A percentile compares a stretch with the other conserved stretches of the same genome.
These are phyloP conservation scores for Cylindricascospora bacillispora DNA, from an alignment of 1,139 yeast species.

Conservation along the genomic window DNA sequence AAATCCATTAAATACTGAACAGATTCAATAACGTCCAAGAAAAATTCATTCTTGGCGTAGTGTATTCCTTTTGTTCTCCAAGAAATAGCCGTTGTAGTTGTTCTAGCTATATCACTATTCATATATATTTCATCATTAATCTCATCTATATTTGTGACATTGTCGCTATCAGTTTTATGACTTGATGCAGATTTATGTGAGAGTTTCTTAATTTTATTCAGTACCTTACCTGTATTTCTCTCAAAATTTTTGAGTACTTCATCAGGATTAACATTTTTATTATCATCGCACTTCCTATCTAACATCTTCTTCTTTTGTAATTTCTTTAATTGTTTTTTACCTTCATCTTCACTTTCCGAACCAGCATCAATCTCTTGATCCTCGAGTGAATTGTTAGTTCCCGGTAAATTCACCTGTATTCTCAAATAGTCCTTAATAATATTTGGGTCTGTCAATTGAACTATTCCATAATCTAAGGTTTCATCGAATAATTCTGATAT, in stretches of 20 bases:
- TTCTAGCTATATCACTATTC: slow-evolving; percentile 56
- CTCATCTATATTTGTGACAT: slow-evolving; percentile 1
- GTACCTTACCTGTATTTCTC: slow-evolving; percentile 1
- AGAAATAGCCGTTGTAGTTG: slow-evolving; percentile 59
- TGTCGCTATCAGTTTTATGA: neutral
- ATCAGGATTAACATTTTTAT: slow-evolving; percentile 5
- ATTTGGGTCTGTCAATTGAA: slow-evolving; percentile 63
- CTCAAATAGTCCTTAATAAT: slow-evolving; percentile 59
- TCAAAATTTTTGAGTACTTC: slow-evolving; percentile 2
- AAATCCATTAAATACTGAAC: slow-evolving; percentile 53
- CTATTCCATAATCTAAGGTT: slow-evolving; percentile 58
- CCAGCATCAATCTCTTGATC: slow-evolving; percentile 2
- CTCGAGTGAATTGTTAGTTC: slow-evolving; percentile 1
- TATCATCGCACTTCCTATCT: no score
- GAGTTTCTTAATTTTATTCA: slow-evolving; percentile 3
- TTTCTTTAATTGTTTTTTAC: slow-evolving; percentile 11
- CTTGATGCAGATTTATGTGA: slow-evolving; percentile 3
- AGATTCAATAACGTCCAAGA: slow-evolving; percentile 57
- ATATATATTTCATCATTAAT: slow-evolving; percentile 23
- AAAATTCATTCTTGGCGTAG: slow-evolving; percentile 68
- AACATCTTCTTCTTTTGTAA: slow-evolving; percentile 4
- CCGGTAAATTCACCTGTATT: slow-evolving; percentile 20
- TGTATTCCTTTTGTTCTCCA: slow-evolving; percentile 79
- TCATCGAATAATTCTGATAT: slow-evolving; percentile 67
- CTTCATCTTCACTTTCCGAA: slow-evolving; percentile 8